These are phyloP conservation scores for Mortierella sp. DNA, from an alignment of 371 early-diverging fungal species.

Conservation along the genomic window DNA sequence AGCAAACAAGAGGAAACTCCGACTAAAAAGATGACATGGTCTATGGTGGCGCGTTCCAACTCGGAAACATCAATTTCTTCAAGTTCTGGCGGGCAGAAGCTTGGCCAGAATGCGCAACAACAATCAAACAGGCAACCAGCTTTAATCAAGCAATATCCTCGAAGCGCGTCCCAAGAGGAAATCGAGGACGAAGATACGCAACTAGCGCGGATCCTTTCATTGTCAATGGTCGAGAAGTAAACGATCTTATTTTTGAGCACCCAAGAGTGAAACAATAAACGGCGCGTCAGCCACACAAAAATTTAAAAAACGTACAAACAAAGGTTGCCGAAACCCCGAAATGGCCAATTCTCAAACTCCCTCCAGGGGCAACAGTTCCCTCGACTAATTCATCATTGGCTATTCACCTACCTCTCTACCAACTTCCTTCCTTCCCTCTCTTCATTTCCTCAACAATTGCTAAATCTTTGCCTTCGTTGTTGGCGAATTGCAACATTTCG, in stretches of 20 bases:
- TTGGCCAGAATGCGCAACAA: neutral
- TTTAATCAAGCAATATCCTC: conserved; percentile 35
- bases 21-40: conserved; percentile 43
- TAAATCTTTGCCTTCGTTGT: neutral
- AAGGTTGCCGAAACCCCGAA: neutral
- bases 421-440: neutral
- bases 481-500: neutral
- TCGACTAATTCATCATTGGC: neutral
- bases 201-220: conserved; percentile 48
- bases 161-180: conserved; percentile 21
- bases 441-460: too few relatives aligned
- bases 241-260: too few relatives aligned
- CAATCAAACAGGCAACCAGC: conserved; percentile 15
- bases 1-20: neutral
- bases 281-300: conserved; percentile 19
- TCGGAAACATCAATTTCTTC: conserved; percentile 16
- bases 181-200: conserved; percentile 53
- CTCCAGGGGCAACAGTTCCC: neutral
- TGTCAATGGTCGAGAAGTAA: conserved; percentile 54
- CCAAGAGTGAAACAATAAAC: neutral
- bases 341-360: neutral
- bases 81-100: neutral
- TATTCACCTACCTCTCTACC: neutral
- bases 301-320: conserved; percentile 7
- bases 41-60: conserved; percentile 40